phyloP scores from a whole-genome alignment of 1,139 yeast species.

The Ashbya aceris region DNA sequence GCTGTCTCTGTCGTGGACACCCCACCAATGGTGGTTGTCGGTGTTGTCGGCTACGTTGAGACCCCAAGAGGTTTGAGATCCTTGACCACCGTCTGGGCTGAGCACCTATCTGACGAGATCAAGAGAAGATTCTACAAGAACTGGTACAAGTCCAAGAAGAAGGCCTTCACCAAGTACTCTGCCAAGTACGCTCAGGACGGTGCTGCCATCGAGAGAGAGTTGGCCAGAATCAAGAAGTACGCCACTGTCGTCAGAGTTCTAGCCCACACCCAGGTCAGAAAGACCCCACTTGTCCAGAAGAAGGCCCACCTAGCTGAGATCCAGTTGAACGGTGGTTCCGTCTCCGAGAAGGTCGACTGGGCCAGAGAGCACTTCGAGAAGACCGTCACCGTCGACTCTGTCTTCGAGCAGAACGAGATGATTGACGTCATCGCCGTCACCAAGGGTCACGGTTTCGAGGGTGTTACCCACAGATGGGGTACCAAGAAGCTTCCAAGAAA shows the following conservation, averaged over 20 bases:
- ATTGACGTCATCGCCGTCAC: constrained; percentile 98
- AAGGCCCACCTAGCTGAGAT: constrained; percentile 99
- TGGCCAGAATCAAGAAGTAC: constrained; percentile 98
- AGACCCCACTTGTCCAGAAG: constrained; percentile 98
- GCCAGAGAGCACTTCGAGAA: constrained; percentile 99
- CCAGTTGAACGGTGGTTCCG: constrained; percentile 99
- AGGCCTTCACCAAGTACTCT: constrained; percentile 99
- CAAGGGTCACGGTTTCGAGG: constrained; percentile 99
- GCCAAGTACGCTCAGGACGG: constrained; percentile 90
- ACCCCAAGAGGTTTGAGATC: constrained; percentile 99
- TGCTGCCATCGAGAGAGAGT: constrained; percentile 86
- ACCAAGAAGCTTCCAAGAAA: constrained; percentile 99
- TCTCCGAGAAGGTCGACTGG: constrained; percentile 96
- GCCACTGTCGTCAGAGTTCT: constrained; percentile 97
- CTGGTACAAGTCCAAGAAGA: constrained; percentile 99
- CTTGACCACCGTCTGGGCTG: constrained; percentile 99
- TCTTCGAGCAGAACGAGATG: constrained; percentile 97
- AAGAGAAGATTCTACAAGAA: constrained; percentile 99
- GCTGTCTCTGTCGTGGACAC: constrained; percentile 99
- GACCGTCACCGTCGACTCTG: constrained; percentile 92
- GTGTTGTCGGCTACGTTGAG: constrained; percentile 99
- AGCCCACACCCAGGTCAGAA: constrained; percentile 99
- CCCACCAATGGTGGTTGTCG: constrained; percentile 97
- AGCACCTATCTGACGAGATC: constrained; percentile 97
- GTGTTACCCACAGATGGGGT: constrained; percentile 99